Conservation (phyloP, 2,329 filamentous ascomycete genomes). For the Aspergillus sp. region DNA sequence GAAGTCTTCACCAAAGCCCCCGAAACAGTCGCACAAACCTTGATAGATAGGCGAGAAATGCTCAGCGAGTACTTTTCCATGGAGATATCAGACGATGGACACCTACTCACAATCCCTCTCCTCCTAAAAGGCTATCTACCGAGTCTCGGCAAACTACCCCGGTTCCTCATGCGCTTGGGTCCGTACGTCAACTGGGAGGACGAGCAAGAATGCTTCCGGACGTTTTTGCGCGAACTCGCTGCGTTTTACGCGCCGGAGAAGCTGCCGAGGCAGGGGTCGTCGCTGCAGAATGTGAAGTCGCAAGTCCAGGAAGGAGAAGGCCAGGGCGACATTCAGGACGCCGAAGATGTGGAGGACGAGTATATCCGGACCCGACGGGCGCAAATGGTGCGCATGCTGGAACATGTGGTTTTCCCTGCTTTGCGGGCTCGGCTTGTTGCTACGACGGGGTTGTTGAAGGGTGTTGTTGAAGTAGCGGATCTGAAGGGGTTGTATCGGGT, state of each 20-base stretch:
- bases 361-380: slow-evolving; percentile 59
- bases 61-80: slow-evolving; percentile 90
- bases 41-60: slow-evolving; percentile 82
- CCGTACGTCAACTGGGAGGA: slow-evolving; percentile 85
- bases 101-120: slow-evolving; percentile 79
- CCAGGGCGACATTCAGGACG: background rate
- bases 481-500: slow-evolving; percentile 91
- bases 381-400: slow-evolving; percentile 75
- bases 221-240: slow-evolving; percentile 83
- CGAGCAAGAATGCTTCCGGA: slow-evolving; percentile 83
- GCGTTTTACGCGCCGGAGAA: slow-evolving; percentile 89
- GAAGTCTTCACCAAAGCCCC: slow-evolving; percentile 71
- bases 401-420: slow-evolving; percentile 87
- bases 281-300: background rate
- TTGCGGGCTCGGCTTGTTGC: slow-evolving; percentile 82
- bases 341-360: slow-evolving; percentile 47
- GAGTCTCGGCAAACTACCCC: slow-evolving; percentile 81
- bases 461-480: slow-evolving; percentile 85
- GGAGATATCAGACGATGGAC: slow-evolving; percentile 76
- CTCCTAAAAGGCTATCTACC: slow-evolving; percentile 89
- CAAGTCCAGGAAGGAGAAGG: background rate
- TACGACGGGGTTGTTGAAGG: slow-evolving; percentile 75
- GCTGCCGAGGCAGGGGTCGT: slow-evolving; percentile 59
- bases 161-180: slow-evolving; percentile 84
- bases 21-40: slow-evolving; percentile 66